Base-by-base conservation (phyloP, 495 filamentous ascomycete genomes). In the Aspergillus kassunensis region DNA sequence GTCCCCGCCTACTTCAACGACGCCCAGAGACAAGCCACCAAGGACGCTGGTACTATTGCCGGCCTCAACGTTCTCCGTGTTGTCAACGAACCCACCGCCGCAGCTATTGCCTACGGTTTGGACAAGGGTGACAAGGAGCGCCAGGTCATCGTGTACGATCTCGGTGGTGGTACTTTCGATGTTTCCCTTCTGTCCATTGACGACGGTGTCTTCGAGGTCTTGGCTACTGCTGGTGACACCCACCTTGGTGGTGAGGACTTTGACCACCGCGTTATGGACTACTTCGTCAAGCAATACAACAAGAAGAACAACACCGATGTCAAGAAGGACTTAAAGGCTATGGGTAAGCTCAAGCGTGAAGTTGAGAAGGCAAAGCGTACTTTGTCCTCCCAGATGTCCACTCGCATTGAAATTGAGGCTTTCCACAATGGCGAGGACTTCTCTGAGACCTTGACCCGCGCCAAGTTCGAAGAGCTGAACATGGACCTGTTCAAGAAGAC, bases 351-450 rank as follows among this genome's bases (percentile, higher is more conserved):
- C 59, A 97, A 97, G 90, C 93, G 95, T 60, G 95, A 97, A 73
- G 93, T 96, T 63, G 93, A 99, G 80, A 97, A 97, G 84, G 95
- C 95, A 74, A 99, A 99, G 88, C 89, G 95, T 67, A 97, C 91
- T 58, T 85, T 99, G 43, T 97, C 95, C 67, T 95, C 90, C 64
- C 91, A 96, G 78, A 97, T 93, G 90, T 93, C 91, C 56, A 93
- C 91, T 60, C 89, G 91, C 64, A 88, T 99, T 59, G 95, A 99
- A 74, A 97, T 99, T 56, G 95, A 99, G 73, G 85, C 91, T 57
- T 95, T 99, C 85, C 87, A 89, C 76, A 84, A 93, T 56, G 95
- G 95, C 75, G 85, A 95, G 62, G 95, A 99, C 72, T 97, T 99
- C 81, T 95, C 89, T 49, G 93, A 97, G 83, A 97, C 91, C 52